phyloP scores from a whole-genome alignment of 768 basidiomycete genomes.

The Clitopilus hobsonii region DNA sequence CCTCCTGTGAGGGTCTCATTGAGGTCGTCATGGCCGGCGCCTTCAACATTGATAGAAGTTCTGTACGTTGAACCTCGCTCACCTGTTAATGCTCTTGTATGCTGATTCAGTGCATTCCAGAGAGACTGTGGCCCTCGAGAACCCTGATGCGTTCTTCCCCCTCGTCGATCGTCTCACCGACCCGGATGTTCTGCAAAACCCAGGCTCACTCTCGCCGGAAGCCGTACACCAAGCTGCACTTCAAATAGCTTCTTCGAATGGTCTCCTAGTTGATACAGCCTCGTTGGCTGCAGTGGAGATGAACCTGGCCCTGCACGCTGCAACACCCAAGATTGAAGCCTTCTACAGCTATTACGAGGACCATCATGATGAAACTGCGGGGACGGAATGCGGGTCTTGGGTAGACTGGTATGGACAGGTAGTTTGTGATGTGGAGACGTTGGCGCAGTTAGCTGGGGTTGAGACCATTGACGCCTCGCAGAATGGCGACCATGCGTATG shows the following conservation, averaged over 20 bases:
- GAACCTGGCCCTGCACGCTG: slow-evolving; percentile 72
- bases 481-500: slow-evolving; percentile 22
- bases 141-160: slow-evolving; percentile 70
- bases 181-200: slow-evolving; percentile 32
- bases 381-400: slow-evolving; percentile 60
- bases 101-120: too few species aligned
- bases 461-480: slow-evolving; percentile 42
- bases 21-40: slow-evolving; percentile 62
- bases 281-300: slow-evolving; percentile 58
- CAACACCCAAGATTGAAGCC: slow-evolving; percentile 79
- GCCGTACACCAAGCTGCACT: slow-evolving; percentile 53
- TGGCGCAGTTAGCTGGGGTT: slow-evolving; percentile 47
- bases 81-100: too few species aligned
- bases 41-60: slow-evolving; percentile 59
- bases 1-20: slow-evolving; percentile 59
- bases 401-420: slow-evolving; percentile 80
- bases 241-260: slow-evolving; percentile 40
- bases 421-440: slow-evolving; percentile 61
- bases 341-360: slow-evolving; percentile 70
- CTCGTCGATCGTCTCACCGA: slow-evolving; percentile 63
- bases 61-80: slow-evolving; percentile 54
- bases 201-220: slow-evolving; percentile 36
- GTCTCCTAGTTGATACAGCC: slow-evolving; percentile 44
- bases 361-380: slow-evolving; percentile 23
- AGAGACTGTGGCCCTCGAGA: slow-evolving; percentile 76